Conservation (phyloP, 208 protist species). For the Leishmania major region DNA sequence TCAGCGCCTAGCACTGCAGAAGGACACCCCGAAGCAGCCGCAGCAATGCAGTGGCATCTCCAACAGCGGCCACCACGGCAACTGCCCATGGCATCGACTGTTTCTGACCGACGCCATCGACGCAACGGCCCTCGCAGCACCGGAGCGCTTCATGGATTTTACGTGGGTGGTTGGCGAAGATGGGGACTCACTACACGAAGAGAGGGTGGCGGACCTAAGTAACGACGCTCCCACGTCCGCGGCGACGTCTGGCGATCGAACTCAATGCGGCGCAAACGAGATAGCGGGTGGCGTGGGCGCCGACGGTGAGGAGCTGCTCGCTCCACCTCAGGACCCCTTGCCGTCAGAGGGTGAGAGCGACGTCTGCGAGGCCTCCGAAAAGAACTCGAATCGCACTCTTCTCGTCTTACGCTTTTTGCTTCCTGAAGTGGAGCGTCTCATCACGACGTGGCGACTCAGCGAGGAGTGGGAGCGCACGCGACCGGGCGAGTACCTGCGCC, state of each 20-base stretch:
- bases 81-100: conserved; percentile 29
- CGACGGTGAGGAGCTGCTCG: neutral
- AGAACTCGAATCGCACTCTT: neutral
- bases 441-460: conserved; percentile 55
- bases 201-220: neutral
- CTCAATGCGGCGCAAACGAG: neutral
- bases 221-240: neutral
- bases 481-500: conserved; percentile 33
- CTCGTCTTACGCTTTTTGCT: conserved; percentile 43
- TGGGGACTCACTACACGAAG: neutral
- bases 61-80: neutral
- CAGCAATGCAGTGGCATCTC: neutral
- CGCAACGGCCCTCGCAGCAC: conserved; percentile 18
- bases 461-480: conserved; percentile 38
- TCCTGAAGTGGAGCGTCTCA: conserved; percentile 50
- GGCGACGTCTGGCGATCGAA: neutral
- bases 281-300: neutral
- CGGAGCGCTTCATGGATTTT: conserved; percentile 35
- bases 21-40: neutral
- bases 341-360: neutral
- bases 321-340: neutral
- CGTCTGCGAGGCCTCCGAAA: neutral
- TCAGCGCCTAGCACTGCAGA: neutral
- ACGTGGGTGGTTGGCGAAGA: conserved; percentile 16
- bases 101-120: conserved; percentile 28